Base-by-base conservation (phyloP, 1,284 basidiomycete genomes). In the Ganoderma lucidum region DNA sequence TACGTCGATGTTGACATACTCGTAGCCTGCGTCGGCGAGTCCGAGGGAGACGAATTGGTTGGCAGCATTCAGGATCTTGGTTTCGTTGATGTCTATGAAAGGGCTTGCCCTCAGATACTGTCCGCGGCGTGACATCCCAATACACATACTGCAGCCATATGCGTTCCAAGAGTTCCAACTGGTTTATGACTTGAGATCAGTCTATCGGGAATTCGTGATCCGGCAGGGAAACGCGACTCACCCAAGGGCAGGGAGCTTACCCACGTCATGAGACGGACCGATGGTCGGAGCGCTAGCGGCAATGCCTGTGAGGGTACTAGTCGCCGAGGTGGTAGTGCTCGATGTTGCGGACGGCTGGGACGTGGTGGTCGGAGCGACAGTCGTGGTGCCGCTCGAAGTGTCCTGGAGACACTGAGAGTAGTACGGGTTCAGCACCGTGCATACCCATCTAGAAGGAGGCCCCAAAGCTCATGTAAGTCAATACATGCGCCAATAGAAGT, bases 161-260 rank as follows among this genome's bases (percentile, higher is more conserved):
- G 86, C 86, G 69, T 88, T 88, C 86, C 86, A 87, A 12, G 81
- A 78, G 70, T 88, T 88, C 86, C 86, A 88, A 42, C 86, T 87
- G 32, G 15, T 28, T 6, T 0, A 42, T 0, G 37, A 42, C 9
- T n/a, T 2, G n/a, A 28, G 17, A 14, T 61, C 59, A 61, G 59
- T 1, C 30, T 60, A 14, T 28, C 10, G 5, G 9, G 17, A 5
- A 42, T 14, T 15, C 37, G n/a, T 12, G n/a, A 14, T 39, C 19
- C 15, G 5, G n/a, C 2, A n/a, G 14, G 1, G 12, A 8, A n/a
- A n/a, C 37, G 28, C 51, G 32, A 53, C 75, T 39, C 66, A 81
- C 81, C 81, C 82, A 8, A 83, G 75, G 23, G 82, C 82, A 37
- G 82, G 82, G 15, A 79, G 72, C 64, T 77, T 76, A 28, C 82